Conservation (phyloP, 306 rosid genomes). For the Boehmeria nivea region DNA sequence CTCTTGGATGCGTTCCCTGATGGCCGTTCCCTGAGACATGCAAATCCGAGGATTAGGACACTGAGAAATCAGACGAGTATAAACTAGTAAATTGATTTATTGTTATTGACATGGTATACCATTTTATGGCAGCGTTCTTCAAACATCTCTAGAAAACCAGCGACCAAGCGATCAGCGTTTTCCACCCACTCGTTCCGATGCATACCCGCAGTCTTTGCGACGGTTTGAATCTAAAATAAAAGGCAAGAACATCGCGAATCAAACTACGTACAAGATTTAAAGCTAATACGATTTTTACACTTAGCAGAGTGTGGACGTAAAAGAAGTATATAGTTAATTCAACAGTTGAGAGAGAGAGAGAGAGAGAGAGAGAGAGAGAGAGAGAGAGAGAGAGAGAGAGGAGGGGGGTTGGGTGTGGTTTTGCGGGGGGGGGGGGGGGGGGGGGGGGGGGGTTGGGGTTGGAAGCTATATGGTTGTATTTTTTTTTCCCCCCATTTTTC, state of each 20-base stretch:
- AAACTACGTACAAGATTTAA: constrained; percentile 14
- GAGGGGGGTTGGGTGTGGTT: too few relatives aligned
- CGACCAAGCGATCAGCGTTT: constrained; percentile 99
- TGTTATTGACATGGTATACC: constrained; percentile 48
- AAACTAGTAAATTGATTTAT: not conserved
- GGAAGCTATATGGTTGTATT: too few relatives aligned
- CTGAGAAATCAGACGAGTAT: not conserved
- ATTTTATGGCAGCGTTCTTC: constrained; percentile 99
- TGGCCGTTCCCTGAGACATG: constrained; percentile 85
- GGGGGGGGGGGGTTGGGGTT: too few relatives aligned
- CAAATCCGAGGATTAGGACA: constrained; percentile 4
- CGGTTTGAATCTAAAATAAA: constrained; percentile 82
- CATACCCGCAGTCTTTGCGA: constrained; percentile 83
- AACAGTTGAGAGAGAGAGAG: too few relatives aligned
- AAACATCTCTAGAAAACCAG: constrained; percentile 97
- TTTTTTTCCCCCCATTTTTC: too few relatives aligned
- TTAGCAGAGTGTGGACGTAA: too few relatives aligned
- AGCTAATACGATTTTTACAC: not conserved
- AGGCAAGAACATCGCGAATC: constrained; percentile 21
- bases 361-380: too few relatives aligned
- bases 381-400: too few relatives aligned
- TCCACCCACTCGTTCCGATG: constrained; percentile 99
- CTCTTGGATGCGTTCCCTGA: constrained; percentile 95
- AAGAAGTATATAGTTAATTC: too few relatives aligned
- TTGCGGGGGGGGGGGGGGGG: too few relatives aligned